A percentile compares a stretch with the other conserved stretches of the same genome.
These are phyloP conservation scores for Trichocladium uniseriatum DNA, from an alignment of 495 filamentous ascomycete species.

Conservation along the genomic window DNA sequence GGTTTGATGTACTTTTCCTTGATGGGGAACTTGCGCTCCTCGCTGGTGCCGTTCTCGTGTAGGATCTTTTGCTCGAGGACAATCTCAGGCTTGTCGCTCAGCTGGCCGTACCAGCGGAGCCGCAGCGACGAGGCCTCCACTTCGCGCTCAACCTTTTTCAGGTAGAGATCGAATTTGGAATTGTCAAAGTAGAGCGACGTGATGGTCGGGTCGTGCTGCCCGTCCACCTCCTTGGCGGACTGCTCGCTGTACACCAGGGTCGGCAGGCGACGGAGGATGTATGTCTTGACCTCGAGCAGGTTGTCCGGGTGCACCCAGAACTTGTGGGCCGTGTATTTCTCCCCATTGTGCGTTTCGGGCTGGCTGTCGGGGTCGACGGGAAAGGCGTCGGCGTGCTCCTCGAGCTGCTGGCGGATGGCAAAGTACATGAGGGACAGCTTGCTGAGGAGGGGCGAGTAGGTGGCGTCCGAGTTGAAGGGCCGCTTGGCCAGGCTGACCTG, in stretches of 20 bases:
- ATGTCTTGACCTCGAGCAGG: constrained; percentile 89
- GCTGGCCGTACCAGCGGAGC: constrained; percentile 83
- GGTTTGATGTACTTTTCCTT: constrained; percentile 91
- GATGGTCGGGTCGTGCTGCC: constrained; percentile 75
- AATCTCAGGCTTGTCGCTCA: constrained; percentile 67
- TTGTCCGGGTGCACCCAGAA: constrained; percentile 98
- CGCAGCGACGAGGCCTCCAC: constrained; percentile 73
- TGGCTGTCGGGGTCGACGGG: constrained; percentile 30
- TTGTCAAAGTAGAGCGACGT: constrained; percentile 96
- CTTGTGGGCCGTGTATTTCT: constrained; percentile 84
- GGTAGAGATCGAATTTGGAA: constrained; percentile 73
- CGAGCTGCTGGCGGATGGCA: constrained; percentile 75
- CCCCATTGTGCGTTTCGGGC: constrained; percentile 41
- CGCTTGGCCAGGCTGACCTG: constrained; percentile 77
- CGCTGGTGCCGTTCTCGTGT: constrained; percentile 60
- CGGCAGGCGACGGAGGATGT: constrained; percentile 80
- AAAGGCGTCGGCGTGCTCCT: constrained; percentile 34
- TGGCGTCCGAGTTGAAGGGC: constrained; percentile 86
- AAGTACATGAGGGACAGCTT: constrained; percentile 92
- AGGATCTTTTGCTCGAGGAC: constrained; percentile 83
- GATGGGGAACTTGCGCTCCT: constrained; percentile 69
- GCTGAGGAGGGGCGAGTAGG: constrained; percentile 82
- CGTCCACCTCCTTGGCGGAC: constrained; percentile 65
- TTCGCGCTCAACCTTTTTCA: constrained; percentile 69
- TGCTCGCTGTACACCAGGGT: constrained; percentile 87